Conservation (phyloP, 1,284 basidiomycete genomes). For the Ceraceosorus guamensis region DNA sequence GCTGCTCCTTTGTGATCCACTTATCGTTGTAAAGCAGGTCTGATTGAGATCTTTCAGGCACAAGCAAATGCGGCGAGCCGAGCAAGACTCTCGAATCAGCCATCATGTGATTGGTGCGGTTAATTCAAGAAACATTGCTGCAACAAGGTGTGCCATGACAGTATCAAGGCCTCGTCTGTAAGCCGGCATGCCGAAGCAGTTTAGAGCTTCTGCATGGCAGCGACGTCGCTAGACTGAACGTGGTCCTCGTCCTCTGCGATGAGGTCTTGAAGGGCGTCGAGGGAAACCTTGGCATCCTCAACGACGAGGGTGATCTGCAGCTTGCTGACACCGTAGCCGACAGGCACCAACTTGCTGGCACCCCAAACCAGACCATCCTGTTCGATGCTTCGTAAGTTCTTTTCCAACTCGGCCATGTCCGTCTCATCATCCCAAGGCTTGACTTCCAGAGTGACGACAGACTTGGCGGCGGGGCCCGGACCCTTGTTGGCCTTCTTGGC, state of each 20-base stretch:
- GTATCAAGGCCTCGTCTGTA: no score
- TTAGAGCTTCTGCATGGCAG: slow-evolving; percentile 11
- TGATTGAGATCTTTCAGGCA: no score
- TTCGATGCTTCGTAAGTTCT: slow-evolving; percentile 74
- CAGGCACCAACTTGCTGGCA: slow-evolving; percentile 71
- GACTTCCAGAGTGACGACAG: slow-evolving; percentile 89
- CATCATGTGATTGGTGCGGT: no score
- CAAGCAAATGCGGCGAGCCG: no score
- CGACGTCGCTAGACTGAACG: slow-evolving; percentile 79
- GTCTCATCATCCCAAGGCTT: slow-evolving; percentile 99
- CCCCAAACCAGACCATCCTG: slow-evolving; percentile 93
- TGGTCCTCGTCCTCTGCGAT: slow-evolving; percentile 68
- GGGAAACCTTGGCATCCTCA: slow-evolving; percentile 90
- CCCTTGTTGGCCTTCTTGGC: slow-evolving; percentile 88
- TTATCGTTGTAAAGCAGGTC: no score
- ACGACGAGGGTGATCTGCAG: slow-evolving; percentile 91
- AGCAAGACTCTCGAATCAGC: no score
- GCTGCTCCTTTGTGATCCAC: no score
- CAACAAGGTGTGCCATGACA: no score
- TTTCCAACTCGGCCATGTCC: slow-evolving; percentile 82
- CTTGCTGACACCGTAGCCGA: slow-evolving; percentile 88
- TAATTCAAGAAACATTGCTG: no score
- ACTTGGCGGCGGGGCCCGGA: slow-evolving; percentile 57
- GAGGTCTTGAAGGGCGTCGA: slow-evolving; percentile 74
- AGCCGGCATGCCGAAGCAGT: no score